Base-by-base conservation (phyloP, 371 early-diverging fungal species). In the Mucor plumbeus region DNA sequence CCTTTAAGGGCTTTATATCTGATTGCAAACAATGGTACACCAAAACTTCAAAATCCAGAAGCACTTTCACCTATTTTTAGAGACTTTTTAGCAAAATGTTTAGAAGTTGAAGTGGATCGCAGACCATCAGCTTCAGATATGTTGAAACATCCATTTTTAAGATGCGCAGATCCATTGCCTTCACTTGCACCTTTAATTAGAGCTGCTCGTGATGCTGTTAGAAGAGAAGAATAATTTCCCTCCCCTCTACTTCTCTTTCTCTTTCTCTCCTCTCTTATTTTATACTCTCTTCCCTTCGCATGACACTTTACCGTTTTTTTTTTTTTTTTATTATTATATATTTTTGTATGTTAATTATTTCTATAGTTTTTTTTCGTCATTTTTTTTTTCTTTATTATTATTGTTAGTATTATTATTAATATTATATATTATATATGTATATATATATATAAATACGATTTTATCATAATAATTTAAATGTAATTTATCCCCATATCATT, bases 1-100 rank as follows among this genome's bases (percentile, higher is more conserved):
- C 95, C 95, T 10, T 80, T 82, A 17, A 69, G 80, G 31, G 98
- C 98, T 7, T 86, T 97, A 19, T 97, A 96, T 70, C 76, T 97
- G 68, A 97, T 97, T 82, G 97, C 97, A 8, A 97, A 97, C 43
- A 98, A 96, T 65, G 98, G 98, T 21, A 97, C 97, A 7, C 99
- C 97, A 14, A 85, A 86, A 59, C 78, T 98, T 13, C 93, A 97
- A 78, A 89, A 95, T 65, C 97, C 97, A 0, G 95, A 95, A 58
- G 89, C 81, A 36, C 77, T 97, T 48, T 91, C 92, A 10, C 79
- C 87, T 1, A 85, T 86, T 7, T 94, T 98, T 70, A 75, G 88
- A 40, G 93, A 94, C 71, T 99, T 99, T 79, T 82, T 99, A 67
- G 83, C 81, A 17, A 80, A 87, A 70, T 88, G 93, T 33, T 82